Evolutionary conservation across 495 filamentous ascomycete species (phyloP).

Genomic region (Penicillium tannophilum): DNA sequence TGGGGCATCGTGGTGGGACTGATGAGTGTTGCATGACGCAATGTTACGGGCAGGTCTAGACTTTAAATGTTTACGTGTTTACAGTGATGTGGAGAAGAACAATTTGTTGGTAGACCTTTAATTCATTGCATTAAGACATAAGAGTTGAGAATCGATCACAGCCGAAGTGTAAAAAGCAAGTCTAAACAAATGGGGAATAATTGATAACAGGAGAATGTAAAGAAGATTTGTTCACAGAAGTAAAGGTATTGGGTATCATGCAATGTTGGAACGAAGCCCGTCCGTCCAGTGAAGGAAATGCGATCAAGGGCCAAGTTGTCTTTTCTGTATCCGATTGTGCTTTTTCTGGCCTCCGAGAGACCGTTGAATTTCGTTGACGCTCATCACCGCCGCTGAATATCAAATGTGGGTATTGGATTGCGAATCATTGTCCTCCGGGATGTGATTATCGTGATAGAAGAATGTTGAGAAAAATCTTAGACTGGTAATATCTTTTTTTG

Average conservation of each 20-base stretch:
- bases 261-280: slow-evolving; percentile 17
- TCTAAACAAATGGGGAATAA: slow-evolving; percentile 12
- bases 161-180: not conserved
- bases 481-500: slow-evolving; percentile 19
- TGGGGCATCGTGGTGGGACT: not conserved
- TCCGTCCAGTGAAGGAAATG: slow-evolving; percentile 20
- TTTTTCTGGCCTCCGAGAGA: slow-evolving; percentile 1
- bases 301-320: slow-evolving; percentile 8
- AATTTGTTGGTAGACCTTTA: not conserved
- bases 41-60: slow-evolving; percentile 1
- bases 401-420: slow-evolving; percentile 5
- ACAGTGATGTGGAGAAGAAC: not conserved
- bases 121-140: slow-evolving; percentile 2
- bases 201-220: not conserved
- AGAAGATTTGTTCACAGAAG: slow-evolving; percentile 14
- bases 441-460: slow-evolving; percentile 18
- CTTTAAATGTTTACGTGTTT: not conserved
- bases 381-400: slow-evolving; percentile 15
- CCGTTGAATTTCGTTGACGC: not conserved
- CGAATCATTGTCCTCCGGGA: slow-evolving; percentile 4
- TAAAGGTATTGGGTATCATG: slow-evolving; percentile 24
- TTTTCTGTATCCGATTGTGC: slow-evolving; percentile 5
- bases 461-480: slow-evolving; percentile 8
- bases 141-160: slow-evolving; percentile 9
- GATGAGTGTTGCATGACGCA: slow-evolving; percentile 8